These are phyloP conservation scores for Aureobasidium sp. DNA, from an alignment of 2,329 filamentous ascomycete genomes.

Conservation along the genomic window DNA sequence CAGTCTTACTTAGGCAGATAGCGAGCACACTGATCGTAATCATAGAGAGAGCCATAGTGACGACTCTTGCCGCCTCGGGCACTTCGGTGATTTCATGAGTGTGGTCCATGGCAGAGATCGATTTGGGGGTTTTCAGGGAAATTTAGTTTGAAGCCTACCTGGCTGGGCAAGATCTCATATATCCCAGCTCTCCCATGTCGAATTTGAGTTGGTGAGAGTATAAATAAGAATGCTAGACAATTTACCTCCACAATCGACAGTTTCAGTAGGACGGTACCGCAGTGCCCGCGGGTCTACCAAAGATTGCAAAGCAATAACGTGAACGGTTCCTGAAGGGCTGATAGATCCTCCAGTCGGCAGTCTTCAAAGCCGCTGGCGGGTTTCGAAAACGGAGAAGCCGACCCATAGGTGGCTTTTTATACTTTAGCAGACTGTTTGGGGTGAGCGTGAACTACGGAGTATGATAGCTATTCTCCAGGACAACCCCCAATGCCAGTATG, in stretches of 20 bases:
- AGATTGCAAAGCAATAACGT: not conserved
- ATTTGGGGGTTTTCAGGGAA: no score
- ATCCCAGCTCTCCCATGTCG: not conserved
- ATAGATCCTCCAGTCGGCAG: not conserved
- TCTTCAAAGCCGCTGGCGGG: not conserved
- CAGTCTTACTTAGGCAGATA: conserved; percentile 12
- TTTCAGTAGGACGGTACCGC: not conserved
- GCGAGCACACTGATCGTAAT: conserved; percentile 21
- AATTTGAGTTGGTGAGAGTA: not conserved
- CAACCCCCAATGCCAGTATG: no score
- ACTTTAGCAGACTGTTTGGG: not conserved
- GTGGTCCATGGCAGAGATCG: not conserved
- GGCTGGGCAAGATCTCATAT: not conserved
- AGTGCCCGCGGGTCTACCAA: not conserved
- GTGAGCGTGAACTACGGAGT: not conserved
- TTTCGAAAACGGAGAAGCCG: not conserved
- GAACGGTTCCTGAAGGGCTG: not conserved
- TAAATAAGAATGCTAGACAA: not conserved
- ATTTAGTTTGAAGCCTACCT: not conserved
- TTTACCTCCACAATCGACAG: not conserved
- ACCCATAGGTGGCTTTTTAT: not conserved
- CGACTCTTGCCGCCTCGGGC: conserved; percentile 10
- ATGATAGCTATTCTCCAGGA: no score
- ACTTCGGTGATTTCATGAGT: conserved; percentile 2
- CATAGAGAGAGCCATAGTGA: conserved; percentile 21